Evolutionary conservation across 2,329 filamentous ascomycete species (phyloP), one percentile per base, ranked within the genome.

Genomic region (Penicillium hordei): DNA sequence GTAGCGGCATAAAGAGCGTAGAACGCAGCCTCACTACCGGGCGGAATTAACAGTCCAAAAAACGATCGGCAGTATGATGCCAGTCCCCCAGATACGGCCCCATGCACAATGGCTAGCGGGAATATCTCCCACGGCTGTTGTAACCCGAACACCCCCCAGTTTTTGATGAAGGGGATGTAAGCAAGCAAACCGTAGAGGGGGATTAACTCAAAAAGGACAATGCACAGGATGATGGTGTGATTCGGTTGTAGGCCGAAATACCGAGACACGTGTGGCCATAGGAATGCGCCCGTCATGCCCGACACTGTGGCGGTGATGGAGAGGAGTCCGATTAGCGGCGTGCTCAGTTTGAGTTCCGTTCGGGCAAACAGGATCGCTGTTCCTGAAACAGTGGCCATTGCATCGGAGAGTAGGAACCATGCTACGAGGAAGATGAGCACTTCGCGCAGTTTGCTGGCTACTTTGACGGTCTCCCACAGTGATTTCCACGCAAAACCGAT

Each of bases 121-220:
- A 93, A 97, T 86, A 97, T 96, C 69, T 97, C 93, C 89, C 91
- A 95, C 3, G 89, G 87, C 72, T 92, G 86, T 74, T 96, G 91
- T 17, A 97, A 80, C 1, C 93, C 93, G 10, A 91, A 77, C 0
- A 90, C 86, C 1, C 91, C 91, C 79, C 88, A 87, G 3, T 80
- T 78, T 62, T 85, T 83, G 39, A 97, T 82, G 5, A 90, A 84
- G 0, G 91, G 90, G 9, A 96, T 81, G 67, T 93, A 96, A 2
- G 91, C 91, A 17, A 94, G 77, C 36, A 97, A 81, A 0, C 92
- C 92, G 65, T 97, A 97, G 0, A 96, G 69, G 0, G 93, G 93
- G 49, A 97, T 96, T n/a, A 94, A 73, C 72, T 96, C 92, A 67
- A 97, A 96, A 3, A 97, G 78, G 2, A 79, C 84, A 60, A 96